A percentile compares a stretch with the other conserved stretches of the same genome.
phyloP scores from a whole-genome alignment of 202 grass and related monocot genomes.

The Panicum hallii region DNA sequence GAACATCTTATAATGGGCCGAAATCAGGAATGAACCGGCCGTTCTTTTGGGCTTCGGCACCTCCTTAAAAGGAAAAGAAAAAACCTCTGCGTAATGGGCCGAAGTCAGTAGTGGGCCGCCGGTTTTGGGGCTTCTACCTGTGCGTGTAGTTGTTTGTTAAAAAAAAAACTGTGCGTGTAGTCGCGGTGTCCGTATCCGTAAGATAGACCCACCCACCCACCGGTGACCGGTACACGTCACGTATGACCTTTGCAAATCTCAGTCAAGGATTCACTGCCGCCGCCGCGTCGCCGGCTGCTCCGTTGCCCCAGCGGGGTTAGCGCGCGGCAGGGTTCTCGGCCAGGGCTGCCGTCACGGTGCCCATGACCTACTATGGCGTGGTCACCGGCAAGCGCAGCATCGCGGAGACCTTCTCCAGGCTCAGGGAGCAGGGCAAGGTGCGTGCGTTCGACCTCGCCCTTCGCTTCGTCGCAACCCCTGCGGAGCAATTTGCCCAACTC shows the following conservation, averaged over 20 bases:
- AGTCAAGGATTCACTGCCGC: background rate
- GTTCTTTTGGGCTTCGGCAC: too few relatives aligned
- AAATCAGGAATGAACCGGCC: too few relatives aligned
- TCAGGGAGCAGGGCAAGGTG: conserved; percentile 79
- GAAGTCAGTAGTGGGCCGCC: too few relatives aligned
- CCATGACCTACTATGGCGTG: conserved; percentile 19
- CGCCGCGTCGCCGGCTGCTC: background rate
- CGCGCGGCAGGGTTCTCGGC: background rate
- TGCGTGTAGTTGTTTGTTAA: too few relatives aligned
- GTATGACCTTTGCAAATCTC: background rate
- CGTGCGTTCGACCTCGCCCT: background rate
- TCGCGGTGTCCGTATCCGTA: too few relatives aligned
- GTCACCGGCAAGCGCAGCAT: conserved; percentile 43
- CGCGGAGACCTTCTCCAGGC: conserved; percentile 68
- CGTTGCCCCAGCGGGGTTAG: background rate
- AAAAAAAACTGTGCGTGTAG: too few relatives aligned
- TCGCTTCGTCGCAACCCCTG: background rate
- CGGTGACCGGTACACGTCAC: too few relatives aligned
- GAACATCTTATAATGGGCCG: too few relatives aligned
- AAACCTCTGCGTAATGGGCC: too few relatives aligned
- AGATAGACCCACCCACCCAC: too few relatives aligned
- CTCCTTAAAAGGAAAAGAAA: too few relatives aligned
- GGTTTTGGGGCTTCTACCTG: too few relatives aligned
- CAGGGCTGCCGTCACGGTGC: background rate
- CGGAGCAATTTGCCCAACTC: background rate